Conservation (phyloP, 805 yeast genomes). For the Wickerhamomyces xylosicus region DNA sequence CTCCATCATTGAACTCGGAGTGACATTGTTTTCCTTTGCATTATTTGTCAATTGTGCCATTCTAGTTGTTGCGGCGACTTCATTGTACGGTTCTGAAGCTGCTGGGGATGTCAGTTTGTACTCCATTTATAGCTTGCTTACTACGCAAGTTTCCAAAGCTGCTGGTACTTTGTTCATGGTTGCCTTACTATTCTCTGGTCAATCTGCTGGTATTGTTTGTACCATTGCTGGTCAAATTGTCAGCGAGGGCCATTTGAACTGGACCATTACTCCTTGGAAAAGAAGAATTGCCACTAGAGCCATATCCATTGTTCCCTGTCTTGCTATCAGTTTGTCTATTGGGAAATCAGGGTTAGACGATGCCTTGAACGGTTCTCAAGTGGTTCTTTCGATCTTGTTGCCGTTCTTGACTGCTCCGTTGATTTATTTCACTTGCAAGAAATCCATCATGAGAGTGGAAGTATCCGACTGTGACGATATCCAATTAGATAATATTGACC, state of each 20-base stretch:
- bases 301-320: slow-evolving; percentile 74
- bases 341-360: slow-evolving; percentile 64
- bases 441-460: slow-evolving; percentile 56
- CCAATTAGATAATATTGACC: slow-evolving; percentile 3
- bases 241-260: slow-evolving; percentile 78
- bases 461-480: slow-evolving; percentile 13
- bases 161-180: slow-evolving; percentile 82
- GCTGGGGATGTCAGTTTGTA: slow-evolving; percentile 75
- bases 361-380: slow-evolving; percentile 81
- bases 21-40: slow-evolving; percentile 72
- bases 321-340: slow-evolving; percentile 56
- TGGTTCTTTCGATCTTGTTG: slow-evolving; percentile 66
- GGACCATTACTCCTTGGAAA: slow-evolving; percentile 75
- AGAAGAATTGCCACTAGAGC: slow-evolving; percentile 70
- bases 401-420: slow-evolving; percentile 84
- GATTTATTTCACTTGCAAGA: slow-evolving; percentile 68
- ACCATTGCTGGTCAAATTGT: slow-evolving; percentile 92
- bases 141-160: slow-evolving; percentile 50
- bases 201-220: slow-evolving; percentile 86
- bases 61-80: slow-evolving; percentile 71
- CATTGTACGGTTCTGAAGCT: slow-evolving; percentile 59
- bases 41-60: slow-evolving; percentile 81
- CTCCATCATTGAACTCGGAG: slow-evolving; percentile 59
- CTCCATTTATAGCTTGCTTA: slow-evolving; percentile 59
- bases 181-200: slow-evolving; percentile 78